phyloP scores from a whole-genome alignment of 768 basidiomycete genomes.

The Mycena vitilis region DNA sequence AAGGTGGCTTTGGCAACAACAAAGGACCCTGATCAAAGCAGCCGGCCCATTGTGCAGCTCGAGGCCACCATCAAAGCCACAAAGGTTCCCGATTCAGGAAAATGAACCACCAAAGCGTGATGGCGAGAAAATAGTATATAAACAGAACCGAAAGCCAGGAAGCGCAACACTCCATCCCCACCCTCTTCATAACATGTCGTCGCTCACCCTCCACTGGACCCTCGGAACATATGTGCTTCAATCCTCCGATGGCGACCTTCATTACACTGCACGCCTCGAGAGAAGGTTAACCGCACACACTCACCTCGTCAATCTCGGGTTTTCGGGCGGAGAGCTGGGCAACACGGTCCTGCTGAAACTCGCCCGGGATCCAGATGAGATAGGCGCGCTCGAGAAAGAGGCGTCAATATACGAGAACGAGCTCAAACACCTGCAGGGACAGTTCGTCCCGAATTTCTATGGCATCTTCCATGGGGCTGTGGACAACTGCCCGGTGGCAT shows the following conservation, averaged over 20 bases:
- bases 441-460: constrained; percentile 23
- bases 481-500: neutral
- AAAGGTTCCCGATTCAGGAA: neutral
- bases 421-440: constrained; percentile 19
- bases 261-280: neutral
- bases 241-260: neutral
- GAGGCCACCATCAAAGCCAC: constrained; percentile 15
- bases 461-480: constrained; percentile 26
- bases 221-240: constrained; percentile 1
- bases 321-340: neutral
- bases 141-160: neutral
- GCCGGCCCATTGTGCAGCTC: neutral
- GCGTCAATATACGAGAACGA: constrained; percentile 14
- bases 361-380: constrained; percentile 7
- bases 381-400: constrained; percentile 26
- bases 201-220: constrained; percentile 23
- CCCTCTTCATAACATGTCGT: neutral
- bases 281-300: neutral
- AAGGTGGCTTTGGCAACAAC: neutral
- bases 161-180: neutral
- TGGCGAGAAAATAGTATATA: neutral
- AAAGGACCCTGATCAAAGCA: neutral
- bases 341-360: constrained; percentile 25
- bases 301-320: constrained; percentile 1
- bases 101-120: constrained; percentile 12